Percentiles rank a stretch among this genome's conserved stretches.
These are phyloP conservation scores for Paraphaeosphaeria sporulosa DNA, from an alignment of 2,329 filamentous ascomycete genomes.

Conservation along the genomic window DNA sequence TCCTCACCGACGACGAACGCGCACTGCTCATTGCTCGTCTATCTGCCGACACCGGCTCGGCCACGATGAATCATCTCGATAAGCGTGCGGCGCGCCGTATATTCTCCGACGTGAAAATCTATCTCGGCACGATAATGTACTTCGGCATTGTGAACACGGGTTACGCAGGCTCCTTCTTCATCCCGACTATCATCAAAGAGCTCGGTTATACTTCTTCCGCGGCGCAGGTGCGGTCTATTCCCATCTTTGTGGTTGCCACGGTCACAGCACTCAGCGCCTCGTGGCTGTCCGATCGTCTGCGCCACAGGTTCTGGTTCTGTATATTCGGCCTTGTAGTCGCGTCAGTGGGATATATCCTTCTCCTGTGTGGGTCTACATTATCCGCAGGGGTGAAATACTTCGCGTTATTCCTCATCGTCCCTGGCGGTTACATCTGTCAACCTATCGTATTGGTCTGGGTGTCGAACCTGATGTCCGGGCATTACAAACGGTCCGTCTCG, in stretches of 20 bases:
- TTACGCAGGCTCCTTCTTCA: slow-evolving; percentile 54
- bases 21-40: slow-evolving; percentile 40
- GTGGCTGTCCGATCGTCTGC: slow-evolving; percentile 58
- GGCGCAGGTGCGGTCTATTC: slow-evolving; percentile 50
- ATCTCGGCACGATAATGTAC: slow-evolving; percentile 29
- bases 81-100: slow-evolving; percentile 56
- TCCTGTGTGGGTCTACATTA: slow-evolving; percentile 57
- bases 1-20: slow-evolving; percentile 37
- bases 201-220: slow-evolving; percentile 48
- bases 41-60: slow-evolving; percentile 35
- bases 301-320: slow-evolving; percentile 62
- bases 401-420: slow-evolving; percentile 63
- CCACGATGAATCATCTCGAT: slow-evolving; percentile 63
- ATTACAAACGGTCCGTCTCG: slow-evolving; percentile 64
- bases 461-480: slow-evolving; percentile 64
- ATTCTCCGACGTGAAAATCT: slow-evolving; percentile 47
- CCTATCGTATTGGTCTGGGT: slow-evolving; percentile 66
- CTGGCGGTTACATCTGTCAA: slow-evolving; percentile 63
- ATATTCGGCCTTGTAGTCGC: slow-evolving; percentile 58
- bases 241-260: slow-evolving; percentile 50
- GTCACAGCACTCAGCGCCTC: slow-evolving; percentile 48
- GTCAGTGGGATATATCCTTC: slow-evolving; percentile 63
- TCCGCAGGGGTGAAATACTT: slow-evolving; percentile 60
- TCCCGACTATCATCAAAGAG: slow-evolving; percentile 51
- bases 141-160: slow-evolving; percentile 54